Conservation (phyloP, 2,329 filamentous ascomycete species). For the Talaromyces sp. region DNA sequence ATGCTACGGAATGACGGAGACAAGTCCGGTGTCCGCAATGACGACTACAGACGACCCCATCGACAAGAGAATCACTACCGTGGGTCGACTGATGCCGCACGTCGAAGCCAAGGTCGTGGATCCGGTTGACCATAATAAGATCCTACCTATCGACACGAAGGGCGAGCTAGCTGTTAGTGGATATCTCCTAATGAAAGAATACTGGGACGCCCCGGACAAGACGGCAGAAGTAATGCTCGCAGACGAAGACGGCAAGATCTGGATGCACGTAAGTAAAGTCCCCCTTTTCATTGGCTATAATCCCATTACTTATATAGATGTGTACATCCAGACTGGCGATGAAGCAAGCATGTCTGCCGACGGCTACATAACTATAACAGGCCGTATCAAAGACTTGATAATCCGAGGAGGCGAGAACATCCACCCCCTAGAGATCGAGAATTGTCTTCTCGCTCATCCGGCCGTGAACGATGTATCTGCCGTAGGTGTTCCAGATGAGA, state of each 20-base stretch:
- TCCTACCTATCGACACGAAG: constrained; percentile 59
- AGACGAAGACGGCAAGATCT: constrained; percentile 55
- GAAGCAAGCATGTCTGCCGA: constrained; percentile 78
- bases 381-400: constrained; percentile 90
- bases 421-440: constrained; percentile 87
- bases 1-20: constrained; percentile 97
- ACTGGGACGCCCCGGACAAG: constrained; percentile 68
- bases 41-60: constrained; percentile 71
- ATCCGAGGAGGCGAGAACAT: constrained; percentile 96
- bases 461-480: constrained; percentile 71
- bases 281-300: not conserved
- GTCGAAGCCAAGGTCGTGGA: constrained; percentile 74
- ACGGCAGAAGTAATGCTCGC: constrained; percentile 65
- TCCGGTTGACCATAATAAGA: constrained; percentile 53
- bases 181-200: constrained; percentile 86
- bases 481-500: constrained; percentile 74
- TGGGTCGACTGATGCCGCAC: constrained; percentile 80
- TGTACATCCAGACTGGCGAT: constrained; percentile 76
- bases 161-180: constrained; percentile 81
- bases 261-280: constrained; percentile 62
- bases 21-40: constrained; percentile 66
- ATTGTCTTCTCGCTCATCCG: constrained; percentile 70
- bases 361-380: constrained; percentile 84
- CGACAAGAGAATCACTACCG: constrained; percentile 65
- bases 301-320: not conserved